phyloP scores from a whole-genome alignment of 352 stramenopile genomes.

The Globisporangium middletonii region DNA sequence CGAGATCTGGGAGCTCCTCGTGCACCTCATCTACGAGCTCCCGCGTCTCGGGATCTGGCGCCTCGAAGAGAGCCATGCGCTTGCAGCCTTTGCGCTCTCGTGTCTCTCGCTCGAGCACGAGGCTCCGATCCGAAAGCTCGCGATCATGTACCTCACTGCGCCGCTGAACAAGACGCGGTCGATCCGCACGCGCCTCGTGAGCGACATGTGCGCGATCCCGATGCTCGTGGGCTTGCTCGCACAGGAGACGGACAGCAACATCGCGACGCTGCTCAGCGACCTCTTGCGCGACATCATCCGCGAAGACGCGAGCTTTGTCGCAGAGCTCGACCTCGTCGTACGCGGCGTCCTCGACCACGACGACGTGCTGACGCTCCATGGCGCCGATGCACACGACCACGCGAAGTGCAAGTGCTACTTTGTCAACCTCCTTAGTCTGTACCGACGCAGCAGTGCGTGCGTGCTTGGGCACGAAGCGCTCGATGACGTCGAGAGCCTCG shows the following conservation, averaged over 20 bases:
- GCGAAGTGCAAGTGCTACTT: not conserved
- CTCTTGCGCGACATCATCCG: constrained; percentile 1
- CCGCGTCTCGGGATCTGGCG: constrained; percentile 1
- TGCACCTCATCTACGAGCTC: constrained; percentile 8
- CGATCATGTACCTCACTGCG: constrained; percentile 6
- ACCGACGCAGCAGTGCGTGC: not conserved
- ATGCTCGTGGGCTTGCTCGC: constrained; percentile 1
- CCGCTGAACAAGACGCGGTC: constrained; percentile 5
- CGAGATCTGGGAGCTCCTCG: constrained; percentile 5
- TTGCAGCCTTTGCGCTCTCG: not conserved
- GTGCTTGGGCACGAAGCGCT: not conserved
- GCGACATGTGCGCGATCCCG: constrained; percentile 2
- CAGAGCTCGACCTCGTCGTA: constrained; percentile 4
- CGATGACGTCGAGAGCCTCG: constrained; percentile 1
- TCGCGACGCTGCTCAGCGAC: constrained; percentile 3
- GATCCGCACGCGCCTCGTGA: constrained; percentile 4
- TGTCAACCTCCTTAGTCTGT: not conserved
- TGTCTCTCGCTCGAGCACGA: not conserved
- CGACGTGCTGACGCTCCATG: not conserved
- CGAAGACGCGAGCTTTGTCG: not conserved
- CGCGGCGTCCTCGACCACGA: constrained; percentile 6
- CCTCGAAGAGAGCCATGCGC: not conserved
- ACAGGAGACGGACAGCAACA: not conserved
- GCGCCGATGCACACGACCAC: not conserved
- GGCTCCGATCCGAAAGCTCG: not conserved